Evolutionary conservation across 2,329 filamentous ascomycete genomes (phyloP).

Genomic region (Microcyclosporella mali): DNA sequence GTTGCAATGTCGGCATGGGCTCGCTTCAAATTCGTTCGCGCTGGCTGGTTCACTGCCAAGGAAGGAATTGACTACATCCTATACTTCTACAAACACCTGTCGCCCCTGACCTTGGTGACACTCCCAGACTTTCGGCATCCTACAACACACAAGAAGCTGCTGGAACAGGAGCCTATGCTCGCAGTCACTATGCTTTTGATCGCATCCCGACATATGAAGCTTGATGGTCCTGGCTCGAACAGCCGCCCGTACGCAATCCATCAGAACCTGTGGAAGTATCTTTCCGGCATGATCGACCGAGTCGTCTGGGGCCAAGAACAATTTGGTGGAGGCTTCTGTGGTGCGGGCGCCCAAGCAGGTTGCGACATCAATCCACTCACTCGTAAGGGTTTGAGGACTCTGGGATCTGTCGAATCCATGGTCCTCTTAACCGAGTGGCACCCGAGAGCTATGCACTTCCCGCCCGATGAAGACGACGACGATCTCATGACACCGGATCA

Average conservation of each 20-base stretch:
- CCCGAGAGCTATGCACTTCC: conserved; percentile 88
- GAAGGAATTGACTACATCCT: conserved; percentile 92
- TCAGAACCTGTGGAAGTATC: conserved; percentile 89
- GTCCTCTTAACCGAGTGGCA: conserved; percentile 97
- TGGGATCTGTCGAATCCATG: conserved; percentile 90
- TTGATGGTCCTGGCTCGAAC: conserved; percentile 71
- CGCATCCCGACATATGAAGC: conserved; percentile 75
- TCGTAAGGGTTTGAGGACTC: conserved; percentile 67
- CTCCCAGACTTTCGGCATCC: conserved; percentile 83
- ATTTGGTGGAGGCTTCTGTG: conserved; percentile 81
- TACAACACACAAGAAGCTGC: conserved; percentile 68
- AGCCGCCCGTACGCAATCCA: conserved; percentile 88
- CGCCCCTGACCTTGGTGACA: conserved; percentile 87
- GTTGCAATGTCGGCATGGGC: conserved; percentile 83
- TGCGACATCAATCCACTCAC: conserved; percentile 58
- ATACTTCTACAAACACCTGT: conserved; percentile 90
- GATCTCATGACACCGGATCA: conserved; percentile 64
- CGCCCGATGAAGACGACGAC: conserved; percentile 61
- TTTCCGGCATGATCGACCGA: conserved; percentile 90
- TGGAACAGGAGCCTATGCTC: conserved; percentile 88
- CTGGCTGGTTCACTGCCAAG: conserved; percentile 90
- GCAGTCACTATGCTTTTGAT: conserved; percentile 88
- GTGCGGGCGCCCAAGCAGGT: conserved; percentile 60
- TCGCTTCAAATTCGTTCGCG: conserved; percentile 86
- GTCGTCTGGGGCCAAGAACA: conserved; percentile 95